Evolutionary conservation across 495 filamentous ascomycete species (phyloP).

Genomic region (Penicillium dipodomyicola): DNA sequence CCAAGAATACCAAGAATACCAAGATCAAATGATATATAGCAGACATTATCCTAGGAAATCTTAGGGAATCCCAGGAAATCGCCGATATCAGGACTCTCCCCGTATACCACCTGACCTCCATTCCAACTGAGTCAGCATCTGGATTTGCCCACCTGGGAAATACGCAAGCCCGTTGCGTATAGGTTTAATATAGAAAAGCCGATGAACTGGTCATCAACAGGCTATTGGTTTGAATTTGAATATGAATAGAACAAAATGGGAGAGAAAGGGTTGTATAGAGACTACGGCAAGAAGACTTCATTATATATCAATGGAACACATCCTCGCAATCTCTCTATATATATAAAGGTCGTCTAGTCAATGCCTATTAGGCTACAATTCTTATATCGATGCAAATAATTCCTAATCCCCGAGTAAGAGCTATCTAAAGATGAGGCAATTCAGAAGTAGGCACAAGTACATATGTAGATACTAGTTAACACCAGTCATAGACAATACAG

Average conservation of each 20-base stretch:
- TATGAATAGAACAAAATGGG: neutral
- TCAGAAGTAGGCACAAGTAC: neutral
- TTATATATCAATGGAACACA: neutral
- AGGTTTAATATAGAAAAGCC: neutral
- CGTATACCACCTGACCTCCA: neutral
- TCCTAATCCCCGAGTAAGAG: neutral
- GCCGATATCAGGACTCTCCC: neutral
- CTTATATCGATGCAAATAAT: neutral
- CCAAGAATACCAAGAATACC: neutral
- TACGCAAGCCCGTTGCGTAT: neutral
- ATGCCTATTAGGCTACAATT: neutral
- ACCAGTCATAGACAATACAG: neutral
- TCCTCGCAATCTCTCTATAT: neutral
- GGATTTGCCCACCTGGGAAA: neutral
- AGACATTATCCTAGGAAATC: neutral
- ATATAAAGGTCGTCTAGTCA: no score
- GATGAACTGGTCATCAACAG: neutral
- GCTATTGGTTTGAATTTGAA: neutral
- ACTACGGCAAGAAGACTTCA: neutral
- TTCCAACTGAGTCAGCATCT: conserved; percentile 6
- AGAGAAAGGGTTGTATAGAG: neutral
- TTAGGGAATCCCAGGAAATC: neutral
- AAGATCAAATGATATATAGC: neutral
- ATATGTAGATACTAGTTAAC: neutral
- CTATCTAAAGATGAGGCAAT: neutral